Conservation (phyloP, 2,329 filamentous ascomycete genomes). For the Sclerotinia minor region DNA sequence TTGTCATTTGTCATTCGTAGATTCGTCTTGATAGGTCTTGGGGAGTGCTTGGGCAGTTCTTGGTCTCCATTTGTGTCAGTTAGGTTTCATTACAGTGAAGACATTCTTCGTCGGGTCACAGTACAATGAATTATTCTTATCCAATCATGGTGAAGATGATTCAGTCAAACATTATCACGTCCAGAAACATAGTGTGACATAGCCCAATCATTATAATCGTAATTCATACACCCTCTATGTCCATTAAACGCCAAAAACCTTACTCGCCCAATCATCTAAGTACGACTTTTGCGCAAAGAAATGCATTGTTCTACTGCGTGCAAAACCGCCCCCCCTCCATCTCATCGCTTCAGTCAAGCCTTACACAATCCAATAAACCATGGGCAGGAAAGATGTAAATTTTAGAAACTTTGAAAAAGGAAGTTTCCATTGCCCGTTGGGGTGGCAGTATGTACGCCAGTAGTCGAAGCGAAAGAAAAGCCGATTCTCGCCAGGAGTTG, state of each 20-base stretch:
- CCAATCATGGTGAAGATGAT: neutral
- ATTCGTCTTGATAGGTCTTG: neutral
- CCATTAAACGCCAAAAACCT: slow-evolving; percentile 14
- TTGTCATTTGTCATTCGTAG: neutral
- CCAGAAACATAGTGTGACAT: neutral
- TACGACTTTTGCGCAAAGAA: slow-evolving; percentile 24
- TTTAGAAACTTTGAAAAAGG: slow-evolving; percentile 8
- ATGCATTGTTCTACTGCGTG: slow-evolving; percentile 13
- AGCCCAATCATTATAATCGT: slow-evolving; percentile 19
- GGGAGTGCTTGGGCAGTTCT: neutral
- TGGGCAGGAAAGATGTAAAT: neutral
- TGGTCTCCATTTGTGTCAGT: neutral
- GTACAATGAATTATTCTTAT: neutral
- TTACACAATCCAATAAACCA: slow-evolving; percentile 1
- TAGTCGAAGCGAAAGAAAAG: slow-evolving; percentile 17
- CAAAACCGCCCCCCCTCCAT: slow-evolving; percentile 1
- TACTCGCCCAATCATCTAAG: slow-evolving; percentile 19
- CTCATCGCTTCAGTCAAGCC: slow-evolving; percentile 13
- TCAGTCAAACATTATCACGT: neutral
- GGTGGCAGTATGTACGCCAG: slow-evolving; percentile 23
- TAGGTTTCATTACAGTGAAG: neutral
- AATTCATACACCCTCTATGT: slow-evolving; percentile 21
- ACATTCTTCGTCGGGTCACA: neutral
- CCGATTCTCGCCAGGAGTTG: slow-evolving; percentile 16
- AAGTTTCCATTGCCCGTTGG: neutral